A percentile compares a stretch with the other conserved stretches of the same genome.
Conservation (phyloP, 345 rosid genomes). For the Populus simonii region DNA sequence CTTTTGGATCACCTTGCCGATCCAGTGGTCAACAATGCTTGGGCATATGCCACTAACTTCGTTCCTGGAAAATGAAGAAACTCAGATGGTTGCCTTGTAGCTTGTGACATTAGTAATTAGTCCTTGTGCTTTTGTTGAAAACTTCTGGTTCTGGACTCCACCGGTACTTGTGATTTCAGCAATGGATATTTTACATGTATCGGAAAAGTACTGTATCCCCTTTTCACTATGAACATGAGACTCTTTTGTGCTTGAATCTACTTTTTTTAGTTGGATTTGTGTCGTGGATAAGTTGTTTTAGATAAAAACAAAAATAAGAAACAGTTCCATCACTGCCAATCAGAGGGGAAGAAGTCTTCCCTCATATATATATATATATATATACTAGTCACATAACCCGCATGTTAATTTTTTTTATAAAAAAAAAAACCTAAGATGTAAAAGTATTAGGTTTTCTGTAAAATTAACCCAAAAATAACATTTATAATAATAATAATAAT, state of each 20-base stretch:
- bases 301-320: background rate
- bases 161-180: background rate
- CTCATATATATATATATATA: slow-evolving; percentile 1
- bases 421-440: no score
- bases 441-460: no score
- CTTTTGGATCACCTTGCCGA: slow-evolving; percentile 82
- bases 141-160: slow-evolving; percentile 1
- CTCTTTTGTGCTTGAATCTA: background rate
- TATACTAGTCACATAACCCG: no score
- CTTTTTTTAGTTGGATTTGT: background rate
- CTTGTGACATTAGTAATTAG: slow-evolving; percentile 3
- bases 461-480: no score
- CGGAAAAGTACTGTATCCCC: background rate
- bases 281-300: background rate
- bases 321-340: slow-evolving; percentile 29
- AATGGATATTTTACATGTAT: background rate
- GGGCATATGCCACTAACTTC: slow-evolving; percentile 98
- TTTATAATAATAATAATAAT: no score
- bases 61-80: slow-evolving; percentile 78
- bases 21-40: slow-evolving; percentile 88
- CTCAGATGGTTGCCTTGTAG: background rate
- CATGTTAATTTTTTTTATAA: no score
- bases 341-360: slow-evolving; percentile 13
- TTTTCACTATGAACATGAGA: background rate
- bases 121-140: slow-evolving; percentile 13